Base-by-base conservation (phyloP, 371 early-diverging fungal species). In the Funneliformis caledonium region DNA sequence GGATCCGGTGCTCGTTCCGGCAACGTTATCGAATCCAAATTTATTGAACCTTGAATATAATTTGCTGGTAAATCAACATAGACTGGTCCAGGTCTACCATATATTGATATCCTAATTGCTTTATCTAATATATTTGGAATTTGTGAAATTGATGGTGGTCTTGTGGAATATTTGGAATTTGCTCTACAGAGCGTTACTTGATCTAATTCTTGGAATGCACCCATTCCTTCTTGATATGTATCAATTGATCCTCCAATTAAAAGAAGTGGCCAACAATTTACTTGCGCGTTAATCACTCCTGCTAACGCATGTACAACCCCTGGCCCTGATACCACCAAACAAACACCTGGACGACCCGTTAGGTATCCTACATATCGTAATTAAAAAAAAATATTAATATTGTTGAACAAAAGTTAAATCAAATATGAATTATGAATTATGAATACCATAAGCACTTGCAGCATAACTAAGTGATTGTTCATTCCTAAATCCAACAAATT, bases 381-480 rank as follows among this genome's bases (percentile, higher is more conserved):
- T 67, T n/a, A 37, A 22, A 48, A 7, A 45, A 26, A 26, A 26
- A 26, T 26, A 69, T 16, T 19, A 45, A 64, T 74, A 52, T 67
- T 42, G 12, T 67, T 26, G 52, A 69, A 77, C 37, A 64, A 47
- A n/a, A 5, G 70, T 47, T 14, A 9, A 31, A 16, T 22, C 14
- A 8, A 43, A 50, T 19, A 47, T 22, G 59, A 22, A 69, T 22
- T 65, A 37, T 61, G 26, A 2, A 19, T 48, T 3, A 73, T 45
- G 59, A 19, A 56, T 82, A 82, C 89, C 94, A 85, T 91, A 91
- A 5, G 90, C 90, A 4, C 91, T 88, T 26, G 94, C 94, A 26
- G 94, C 94, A 84, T 93, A 94, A 77, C 91, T 90, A 45, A 93
- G 93, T 7, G 94, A 92, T 85, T 94, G 93, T 82, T 94, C 94